Percentiles rank a stretch among this genome's conserved stretches.
phyloP scores from a whole-genome alignment of 768 basidiomycete species.

The Amylocystis lapponica region DNA sequence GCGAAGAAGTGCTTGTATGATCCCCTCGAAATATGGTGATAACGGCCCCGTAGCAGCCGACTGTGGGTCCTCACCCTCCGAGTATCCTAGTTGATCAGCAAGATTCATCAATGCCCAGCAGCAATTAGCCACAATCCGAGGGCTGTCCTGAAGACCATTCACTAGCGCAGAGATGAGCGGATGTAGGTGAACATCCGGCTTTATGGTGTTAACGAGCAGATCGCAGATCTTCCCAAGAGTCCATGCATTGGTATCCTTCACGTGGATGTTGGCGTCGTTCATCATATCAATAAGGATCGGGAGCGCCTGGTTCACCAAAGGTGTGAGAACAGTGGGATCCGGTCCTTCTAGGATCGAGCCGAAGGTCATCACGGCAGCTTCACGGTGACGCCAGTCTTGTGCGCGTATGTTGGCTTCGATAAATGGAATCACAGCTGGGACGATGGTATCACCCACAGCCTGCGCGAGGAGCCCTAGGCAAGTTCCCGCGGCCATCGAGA shows the following conservation, averaged over 20 bases:
- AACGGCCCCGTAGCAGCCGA: slow-evolving; percentile 60
- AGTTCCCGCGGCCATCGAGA: slow-evolving; percentile 94
- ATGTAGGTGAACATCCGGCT: slow-evolving; percentile 83
- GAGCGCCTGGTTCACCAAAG: slow-evolving; percentile 90
- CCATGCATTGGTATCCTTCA: slow-evolving; percentile 98
- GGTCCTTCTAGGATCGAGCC: slow-evolving; percentile 97
- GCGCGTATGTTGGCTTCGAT: slow-evolving; percentile 94
- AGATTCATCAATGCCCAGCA: slow-evolving; percentile 97
- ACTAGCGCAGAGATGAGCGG: slow-evolving; percentile 81
- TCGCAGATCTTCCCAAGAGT: slow-evolving; percentile 95
- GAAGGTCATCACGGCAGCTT: slow-evolving; percentile 98
- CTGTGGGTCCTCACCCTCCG: slow-evolving; percentile 55
- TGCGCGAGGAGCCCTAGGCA: slow-evolving; percentile 86
- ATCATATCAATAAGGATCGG: slow-evolving; percentile 95
- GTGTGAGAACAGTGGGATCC: slow-evolving; percentile 78
- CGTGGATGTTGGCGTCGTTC: slow-evolving; percentile 75
- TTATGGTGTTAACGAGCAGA: slow-evolving; percentile 76
- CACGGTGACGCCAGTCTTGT: slow-evolving; percentile 90
- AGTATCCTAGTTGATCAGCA: slow-evolving; percentile 79
- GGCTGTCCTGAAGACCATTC: slow-evolving; percentile 68
- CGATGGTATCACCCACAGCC: slow-evolving; percentile 86
- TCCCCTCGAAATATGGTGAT: slow-evolving; percentile 83
- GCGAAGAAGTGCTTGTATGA: slow-evolving; percentile 76
- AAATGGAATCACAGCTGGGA: slow-evolving; percentile 92
- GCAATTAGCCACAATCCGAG: slow-evolving; percentile 87